Base-by-base conservation (phyloP, 805 yeast genomes). In the Metschnikowia baotianmanensis region DNA sequence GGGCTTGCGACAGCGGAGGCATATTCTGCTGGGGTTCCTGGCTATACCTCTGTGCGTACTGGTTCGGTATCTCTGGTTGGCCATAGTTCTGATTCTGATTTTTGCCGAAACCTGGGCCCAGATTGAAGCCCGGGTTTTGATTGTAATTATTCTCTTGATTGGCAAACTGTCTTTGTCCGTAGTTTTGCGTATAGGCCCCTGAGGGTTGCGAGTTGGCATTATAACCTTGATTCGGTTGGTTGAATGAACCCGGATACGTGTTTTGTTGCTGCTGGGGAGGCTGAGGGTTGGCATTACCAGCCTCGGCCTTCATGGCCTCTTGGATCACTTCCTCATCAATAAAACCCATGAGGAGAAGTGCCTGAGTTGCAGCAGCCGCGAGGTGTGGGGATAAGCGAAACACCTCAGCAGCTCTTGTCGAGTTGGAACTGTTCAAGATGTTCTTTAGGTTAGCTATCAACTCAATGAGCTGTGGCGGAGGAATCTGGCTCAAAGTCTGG, bases 281-380 rank as follows among this genome's bases (percentile, higher is more conserved):
- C 54, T 49, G 17, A 45, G 55, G 39, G 4, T 7, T 23, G n/a
- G 38, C 21, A 8, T 37, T 20, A 5, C 34, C 41, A 12, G 31
- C 42, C 2, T 58, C 61, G 2, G 66, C 46, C 25, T 62, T 64
- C 65, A 70, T 58, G 4, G 86, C 77, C 45, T 79, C 77, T 25
- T 72, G 71, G n/a, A 84, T 78, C n/a, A 82, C 83, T 32, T 77
- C 80, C 27, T 73, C 69, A 56, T 83, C 86, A 17, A 85, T 77
- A 31, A 85, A 71, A 1, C 93, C 95, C 90, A 85, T 84, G 34
- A 83, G 68, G 15, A 85, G 62, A 46, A 85, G 65, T 2, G 89
- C 85, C 57, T 85, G 93, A 0, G 90, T 79, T 1, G 86, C 81
- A 1, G 86, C 74, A 2, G 78, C 65, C 3, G 89, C 83, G 30